These are phyloP conservation scores for Lactarius quietus DNA, from an alignment of 768 basidiomycete species.

Conservation along the genomic window DNA sequence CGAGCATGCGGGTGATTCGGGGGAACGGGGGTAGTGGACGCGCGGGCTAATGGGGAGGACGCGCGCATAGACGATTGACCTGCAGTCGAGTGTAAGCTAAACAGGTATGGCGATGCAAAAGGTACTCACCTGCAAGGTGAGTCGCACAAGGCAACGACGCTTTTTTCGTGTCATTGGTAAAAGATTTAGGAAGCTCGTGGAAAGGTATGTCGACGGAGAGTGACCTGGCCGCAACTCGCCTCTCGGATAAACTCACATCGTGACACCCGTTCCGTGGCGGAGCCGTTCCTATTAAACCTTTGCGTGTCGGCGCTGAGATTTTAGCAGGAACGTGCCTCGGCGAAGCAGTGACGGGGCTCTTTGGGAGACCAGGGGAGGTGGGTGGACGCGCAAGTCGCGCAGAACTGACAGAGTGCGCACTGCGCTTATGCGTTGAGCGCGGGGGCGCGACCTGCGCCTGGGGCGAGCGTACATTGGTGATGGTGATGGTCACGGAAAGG, in stretches of 20 bases:
- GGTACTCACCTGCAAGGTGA: constrained; percentile 7
- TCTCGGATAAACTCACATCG: constrained; percentile 26
- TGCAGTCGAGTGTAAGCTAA: constrained; percentile 3
- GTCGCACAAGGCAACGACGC: constrained; percentile 20
- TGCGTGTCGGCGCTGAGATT: constrained; percentile 34
- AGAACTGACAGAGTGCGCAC: constrained; percentile 77
- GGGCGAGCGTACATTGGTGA: constrained; percentile 74
- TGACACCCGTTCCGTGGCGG: constrained; percentile 26
- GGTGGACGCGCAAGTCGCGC: constrained; percentile 79
- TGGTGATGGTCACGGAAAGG: constrained; percentile 80
- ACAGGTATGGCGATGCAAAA: not conserved
- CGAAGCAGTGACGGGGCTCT: constrained; percentile 39
- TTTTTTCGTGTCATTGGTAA: constrained; percentile 16
- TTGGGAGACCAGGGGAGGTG: constrained; percentile 68
- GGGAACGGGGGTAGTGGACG: constrained; percentile 38
- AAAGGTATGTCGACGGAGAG: constrained; percentile 62
- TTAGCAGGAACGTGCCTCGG: constrained; percentile 22
- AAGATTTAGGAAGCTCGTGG: constrained; percentile 38
- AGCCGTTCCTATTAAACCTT: constrained; percentile 52
- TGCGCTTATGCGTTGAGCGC: constrained; percentile 56
- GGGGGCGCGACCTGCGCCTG: constrained; percentile 38
- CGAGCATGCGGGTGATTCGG: constrained; percentile 74
- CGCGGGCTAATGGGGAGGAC: constrained; percentile 47
- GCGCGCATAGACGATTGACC: constrained; percentile 13
- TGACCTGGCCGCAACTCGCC: constrained; percentile 42